Conservation (phyloP, 352 stramenopile species). For the Pythium pyrilobum region DNA sequence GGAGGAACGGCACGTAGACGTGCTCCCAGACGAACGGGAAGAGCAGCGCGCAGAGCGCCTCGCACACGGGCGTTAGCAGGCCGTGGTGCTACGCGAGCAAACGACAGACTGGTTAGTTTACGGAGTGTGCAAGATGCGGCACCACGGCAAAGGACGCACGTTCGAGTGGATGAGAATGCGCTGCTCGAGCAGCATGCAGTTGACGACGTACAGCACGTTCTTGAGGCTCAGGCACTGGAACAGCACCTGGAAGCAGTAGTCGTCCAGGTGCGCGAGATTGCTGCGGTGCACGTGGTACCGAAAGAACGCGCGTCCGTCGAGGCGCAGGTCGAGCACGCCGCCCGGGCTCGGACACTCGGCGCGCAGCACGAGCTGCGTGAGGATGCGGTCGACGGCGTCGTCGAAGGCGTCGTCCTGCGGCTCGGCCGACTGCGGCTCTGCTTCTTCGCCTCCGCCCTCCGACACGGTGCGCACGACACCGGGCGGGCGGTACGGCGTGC, state of each 20-base stretch:
- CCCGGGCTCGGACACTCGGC: conserved; percentile 27
- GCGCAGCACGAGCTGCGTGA: conserved; percentile 32
- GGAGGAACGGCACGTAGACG: conserved; percentile 84
- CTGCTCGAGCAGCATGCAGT: conserved; percentile 81
- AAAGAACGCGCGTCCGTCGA: conserved; percentile 40
- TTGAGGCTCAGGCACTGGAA: conserved; percentile 79
- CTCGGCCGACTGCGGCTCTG: background rate
- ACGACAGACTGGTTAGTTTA: too few species aligned
- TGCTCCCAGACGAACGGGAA: conserved; percentile 85
- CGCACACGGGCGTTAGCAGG: conserved; percentile 67
- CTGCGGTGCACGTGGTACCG: conserved; percentile 55
- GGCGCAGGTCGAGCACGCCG: conserved; percentile 27
- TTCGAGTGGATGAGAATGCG: conserved; percentile 77
- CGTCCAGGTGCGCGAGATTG: conserved; percentile 56
- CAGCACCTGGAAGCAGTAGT: conserved; percentile 75
- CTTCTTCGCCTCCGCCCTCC: background rate
- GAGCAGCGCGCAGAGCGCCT: conserved; percentile 72
- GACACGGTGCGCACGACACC: background rate
- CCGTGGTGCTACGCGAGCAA: conserved; percentile 41
- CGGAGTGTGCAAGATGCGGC: too few species aligned
- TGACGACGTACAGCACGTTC: conserved; percentile 77
- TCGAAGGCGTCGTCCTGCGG: background rate
- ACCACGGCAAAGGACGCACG: too few species aligned
- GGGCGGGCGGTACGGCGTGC: conserved; percentile 3
- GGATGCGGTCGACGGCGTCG: conserved; percentile 12